Evolutionary conservation across 352 stramenopile genomes (phyloP).

Genomic region (Globisporangium echinulatum): DNA sequence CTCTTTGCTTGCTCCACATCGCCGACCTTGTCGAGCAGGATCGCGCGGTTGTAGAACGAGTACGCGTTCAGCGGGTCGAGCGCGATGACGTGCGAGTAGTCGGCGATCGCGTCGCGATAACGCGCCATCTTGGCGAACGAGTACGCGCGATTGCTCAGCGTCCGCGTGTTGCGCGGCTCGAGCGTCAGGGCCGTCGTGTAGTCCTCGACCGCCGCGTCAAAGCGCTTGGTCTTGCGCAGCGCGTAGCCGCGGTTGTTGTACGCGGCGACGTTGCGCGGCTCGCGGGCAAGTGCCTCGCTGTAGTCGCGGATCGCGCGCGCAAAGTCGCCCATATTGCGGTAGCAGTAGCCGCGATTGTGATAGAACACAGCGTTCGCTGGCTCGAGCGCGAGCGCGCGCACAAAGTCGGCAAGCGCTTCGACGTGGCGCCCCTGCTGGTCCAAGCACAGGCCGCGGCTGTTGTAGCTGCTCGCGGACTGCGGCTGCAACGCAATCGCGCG

Average conservation of each 20-base stretch:
- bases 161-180: slow-evolving; percentile 72
- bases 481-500: slow-evolving; percentile 53
- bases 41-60: slow-evolving; percentile 80
- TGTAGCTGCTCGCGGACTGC: slow-evolving; percentile 64
- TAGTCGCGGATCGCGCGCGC: slow-evolving; percentile 62
- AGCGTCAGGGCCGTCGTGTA: slow-evolving; percentile 68
- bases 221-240: slow-evolving; percentile 66
- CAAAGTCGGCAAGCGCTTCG: slow-evolving; percentile 75
- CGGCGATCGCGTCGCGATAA: slow-evolving; percentile 49
- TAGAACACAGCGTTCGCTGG: slow-evolving; percentile 71
- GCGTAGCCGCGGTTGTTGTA: slow-evolving; percentile 86
- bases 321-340: slow-evolving; percentile 77
- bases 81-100: slow-evolving; percentile 72
- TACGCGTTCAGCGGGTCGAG: slow-evolving; percentile 74
- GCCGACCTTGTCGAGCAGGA: slow-evolving; percentile 71
- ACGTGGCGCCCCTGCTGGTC: slow-evolving; percentile 56
- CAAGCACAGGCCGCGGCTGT: slow-evolving; percentile 72
- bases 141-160: slow-evolving; percentile 82
- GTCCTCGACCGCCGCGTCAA: slow-evolving; percentile 61
- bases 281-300: slow-evolving; percentile 47
- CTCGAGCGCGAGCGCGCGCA: slow-evolving; percentile 53
- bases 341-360: slow-evolving; percentile 84
- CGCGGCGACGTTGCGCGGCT: slow-evolving; percentile 62
- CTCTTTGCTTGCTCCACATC: slow-evolving; percentile 26
- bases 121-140: slow-evolving; percentile 78